Base-by-base conservation (phyloP, 805 yeast species). In the Deakozyma indianensis region DNA sequence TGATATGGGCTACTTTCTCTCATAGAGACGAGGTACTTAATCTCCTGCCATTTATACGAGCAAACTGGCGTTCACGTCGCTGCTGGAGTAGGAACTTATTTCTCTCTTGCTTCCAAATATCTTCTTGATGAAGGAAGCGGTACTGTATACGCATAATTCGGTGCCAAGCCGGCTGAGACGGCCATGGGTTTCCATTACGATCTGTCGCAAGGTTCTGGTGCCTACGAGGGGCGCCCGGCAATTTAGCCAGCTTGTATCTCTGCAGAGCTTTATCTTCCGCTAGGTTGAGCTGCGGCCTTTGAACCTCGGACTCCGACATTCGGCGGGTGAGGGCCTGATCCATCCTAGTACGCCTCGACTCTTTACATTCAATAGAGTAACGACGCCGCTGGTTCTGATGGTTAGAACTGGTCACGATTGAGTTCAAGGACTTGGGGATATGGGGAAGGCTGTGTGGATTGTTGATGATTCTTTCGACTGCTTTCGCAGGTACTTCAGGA, bases 121-220 rank as follows among this genome's bases (percentile, higher is more conserved):
- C 38, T 32, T 32, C 38, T n/a, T 4, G 11, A 7, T 32, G 11
- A 5, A n/a, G 16, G 7, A 32, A 7, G 9, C 38, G 38, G 16
- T 32, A 32, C 11, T 32, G 11, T 9, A n/a, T 14, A 14, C 38
- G 38, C 18, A 32, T 7, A n/a, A 32, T 9, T n/a, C 38, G 11
- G 18, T 32, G 38, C 38, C 38, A 32, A 20, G 18, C 11, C 18
- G 38, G 38, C 38, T 32, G 38, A 7, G 38, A 32, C 18, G 16
- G 11, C 38, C 38, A 32, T n/a, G 38, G 38, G 18, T 32, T 32
- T 14, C 38, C 38, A n/a, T 32, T 32, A n/a, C 38, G 38, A n/a
- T 32, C 38, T n/a, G 38, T n/a, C 5, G 11, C 16, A 7, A 32
- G 38, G 16, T n/a, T 32, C 11, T 9, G 18, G 16, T 32, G 38